These are phyloP conservation scores for Dipodascopsis uninucleata DNA, from an alignment of 805 yeast genomes.

Conservation along the genomic window DNA sequence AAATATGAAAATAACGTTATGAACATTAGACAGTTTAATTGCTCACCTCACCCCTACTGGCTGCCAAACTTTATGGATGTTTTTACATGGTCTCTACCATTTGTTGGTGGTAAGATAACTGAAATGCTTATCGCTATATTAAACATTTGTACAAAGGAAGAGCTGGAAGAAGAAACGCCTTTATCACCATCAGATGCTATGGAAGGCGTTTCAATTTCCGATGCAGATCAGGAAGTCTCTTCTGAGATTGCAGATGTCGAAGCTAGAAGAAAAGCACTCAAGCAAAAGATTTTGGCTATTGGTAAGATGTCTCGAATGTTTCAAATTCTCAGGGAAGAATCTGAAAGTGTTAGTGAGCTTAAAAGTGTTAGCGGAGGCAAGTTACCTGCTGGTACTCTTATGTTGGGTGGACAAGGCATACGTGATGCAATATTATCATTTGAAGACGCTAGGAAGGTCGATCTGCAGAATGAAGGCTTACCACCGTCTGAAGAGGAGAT, in stretches of 20 bases:
- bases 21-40: slow-evolving; percentile 92
- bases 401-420: slow-evolving; percentile 79
- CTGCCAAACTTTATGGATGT: slow-evolving; percentile 96
- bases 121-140: slow-evolving; percentile 87
- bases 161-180: slow-evolving; percentile 55
- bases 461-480: slow-evolving; percentile 76
- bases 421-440: slow-evolving; percentile 64
- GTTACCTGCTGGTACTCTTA: slow-evolving; percentile 82
- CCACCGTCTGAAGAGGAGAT: slow-evolving; percentile 73
- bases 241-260: slow-evolving; percentile 26
- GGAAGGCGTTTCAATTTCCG: neutral
- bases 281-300: slow-evolving; percentile 89
- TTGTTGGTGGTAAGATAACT: slow-evolving; percentile 86
- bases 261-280: slow-evolving; percentile 50
- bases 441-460: slow-evolving; percentile 79
- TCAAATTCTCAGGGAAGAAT: slow-evolving; percentile 79
- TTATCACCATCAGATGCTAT: slow-evolving; percentile 12
- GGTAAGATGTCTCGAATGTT: slow-evolving; percentile 95
- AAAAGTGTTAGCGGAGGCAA: slow-evolving; percentile 65
- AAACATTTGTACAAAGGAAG: slow-evolving; percentile 94
- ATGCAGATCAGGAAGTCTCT: slow-evolving; percentile 2
- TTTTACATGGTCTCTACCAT: slow-evolving; percentile 94
- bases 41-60: slow-evolving; percentile 95
- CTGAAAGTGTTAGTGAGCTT: slow-evolving; percentile 78
- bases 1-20: slow-evolving; percentile 87